Conservation (phyloP, 441 rosid species). For the Mallotus japonicus region DNA sequence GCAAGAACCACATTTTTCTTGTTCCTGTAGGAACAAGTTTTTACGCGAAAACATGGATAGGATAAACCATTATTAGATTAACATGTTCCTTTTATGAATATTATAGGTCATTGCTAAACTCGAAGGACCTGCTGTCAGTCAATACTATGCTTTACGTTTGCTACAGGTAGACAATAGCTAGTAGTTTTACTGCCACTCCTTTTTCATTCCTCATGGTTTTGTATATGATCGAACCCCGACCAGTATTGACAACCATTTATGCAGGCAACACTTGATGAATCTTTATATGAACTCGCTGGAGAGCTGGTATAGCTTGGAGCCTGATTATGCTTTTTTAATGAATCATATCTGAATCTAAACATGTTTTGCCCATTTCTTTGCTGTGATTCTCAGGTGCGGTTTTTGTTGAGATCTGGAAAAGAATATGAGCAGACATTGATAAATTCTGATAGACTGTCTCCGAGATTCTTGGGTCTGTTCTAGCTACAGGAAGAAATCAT, state of each 20-base stretch:
- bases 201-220: slow-evolving; percentile 9
- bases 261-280: slow-evolving; percentile 98
- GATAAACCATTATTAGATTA: slow-evolving; percentile 1
- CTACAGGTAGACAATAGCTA: slow-evolving; percentile 60
- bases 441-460: slow-evolving; percentile 76
- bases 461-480: slow-evolving; percentile 86
- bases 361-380: slow-evolving; percentile 14
- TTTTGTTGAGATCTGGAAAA: slow-evolving; percentile 95
- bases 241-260: slow-evolving; percentile 27
- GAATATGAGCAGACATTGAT: slow-evolving; percentile 74
- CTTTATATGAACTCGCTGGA: slow-evolving; percentile 97
- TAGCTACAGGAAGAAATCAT: slow-evolving; percentile 63
- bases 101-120: slow-evolving; percentile 94
- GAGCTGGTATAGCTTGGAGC: slow-evolving; percentile 64
- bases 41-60: not conserved
- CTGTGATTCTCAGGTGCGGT: slow-evolving; percentile 70
- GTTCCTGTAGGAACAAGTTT: not conserved
- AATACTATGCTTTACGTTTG: slow-evolving; percentile 90
- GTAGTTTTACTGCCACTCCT: slow-evolving; percentile 10
- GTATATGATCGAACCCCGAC: slow-evolving; percentile 25
- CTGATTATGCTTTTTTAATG: slow-evolving; percentile 22
- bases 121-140: slow-evolving; percentile 98
- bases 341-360: slow-evolving; percentile 17
- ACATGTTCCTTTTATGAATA: not conserved
- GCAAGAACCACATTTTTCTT: slow-evolving; percentile 4